These are phyloP conservation scores for Biscutella laevigata DNA, from an alignment of 441 rosid genomes.

Conservation along the genomic window DNA sequence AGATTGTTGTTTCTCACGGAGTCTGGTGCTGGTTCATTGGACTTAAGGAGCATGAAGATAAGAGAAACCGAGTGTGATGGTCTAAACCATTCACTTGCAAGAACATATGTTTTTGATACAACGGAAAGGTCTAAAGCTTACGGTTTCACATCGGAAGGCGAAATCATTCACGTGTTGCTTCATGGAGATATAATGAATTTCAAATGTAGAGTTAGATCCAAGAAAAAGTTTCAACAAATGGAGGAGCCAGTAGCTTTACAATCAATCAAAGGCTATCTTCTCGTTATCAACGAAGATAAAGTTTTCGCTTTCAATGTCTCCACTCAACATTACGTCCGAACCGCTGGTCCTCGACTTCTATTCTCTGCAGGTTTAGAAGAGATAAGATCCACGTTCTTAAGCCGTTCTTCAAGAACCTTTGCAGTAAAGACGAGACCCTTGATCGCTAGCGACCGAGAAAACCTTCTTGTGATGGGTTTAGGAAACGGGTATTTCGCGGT, in stretches of 20 bases:
- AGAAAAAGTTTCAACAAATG: slow-evolving; percentile 63
- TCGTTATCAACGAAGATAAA: slow-evolving; percentile 53
- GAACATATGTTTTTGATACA: slow-evolving; percentile 66
- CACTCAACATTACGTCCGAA: slow-evolving; percentile 65
- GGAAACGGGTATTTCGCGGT: slow-evolving; percentile 68
- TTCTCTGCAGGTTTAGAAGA: slow-evolving; percentile 77
- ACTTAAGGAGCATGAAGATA: slow-evolving; percentile 78
- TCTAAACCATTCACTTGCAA: slow-evolving; percentile 56
- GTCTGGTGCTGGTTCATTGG: slow-evolving; percentile 85
- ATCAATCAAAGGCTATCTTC: slow-evolving; percentile 79
- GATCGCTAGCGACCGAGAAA: slow-evolving; percentile 80
- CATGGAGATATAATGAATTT: slow-evolving; percentile 83
- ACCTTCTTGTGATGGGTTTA: slow-evolving; percentile 67
- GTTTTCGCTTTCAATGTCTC: slow-evolving; percentile 77
- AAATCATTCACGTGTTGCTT: slow-evolving; percentile 65
- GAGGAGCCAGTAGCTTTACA: slow-evolving; percentile 63
- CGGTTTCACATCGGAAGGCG: slow-evolving; percentile 77
- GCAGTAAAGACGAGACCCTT: slow-evolving; percentile 37
- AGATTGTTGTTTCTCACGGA: slow-evolving; percentile 85
- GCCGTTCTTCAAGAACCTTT: slow-evolving; percentile 21
- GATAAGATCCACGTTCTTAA: slow-evolving; percentile 67
- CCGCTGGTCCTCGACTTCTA: slow-evolving; percentile 60
- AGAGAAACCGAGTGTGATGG: slow-evolving; percentile 91
- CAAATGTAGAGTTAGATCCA: slow-evolving; percentile 87
- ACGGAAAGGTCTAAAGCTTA: slow-evolving; percentile 88